These are phyloP conservation scores for Setaria italica DNA, from an alignment of 202 grass and related monocot genomes.

Conservation along the genomic window DNA sequence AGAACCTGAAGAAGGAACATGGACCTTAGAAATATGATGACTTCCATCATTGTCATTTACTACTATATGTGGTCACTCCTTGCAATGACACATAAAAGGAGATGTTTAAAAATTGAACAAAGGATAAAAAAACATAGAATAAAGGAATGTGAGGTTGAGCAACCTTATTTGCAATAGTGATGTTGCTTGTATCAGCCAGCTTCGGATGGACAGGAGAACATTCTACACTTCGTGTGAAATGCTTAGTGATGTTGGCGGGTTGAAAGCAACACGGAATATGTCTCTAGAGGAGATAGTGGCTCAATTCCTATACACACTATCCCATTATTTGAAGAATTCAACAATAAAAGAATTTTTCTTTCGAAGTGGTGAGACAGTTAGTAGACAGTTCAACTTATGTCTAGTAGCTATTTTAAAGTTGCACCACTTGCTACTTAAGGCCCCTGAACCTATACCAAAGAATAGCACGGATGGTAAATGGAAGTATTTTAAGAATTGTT, in stretches of 20 bases:
- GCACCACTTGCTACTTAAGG: neutral
- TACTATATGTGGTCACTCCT: too few relatives aligned
- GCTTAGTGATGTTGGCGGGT: neutral
- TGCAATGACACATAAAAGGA: too few relatives aligned
- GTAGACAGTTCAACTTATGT: neutral
- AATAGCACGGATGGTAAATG: neutral
- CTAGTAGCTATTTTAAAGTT: neutral
- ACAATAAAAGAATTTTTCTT: neutral
- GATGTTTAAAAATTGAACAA: too few relatives aligned
- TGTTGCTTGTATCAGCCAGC: neutral
- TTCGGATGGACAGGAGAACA: neutral
- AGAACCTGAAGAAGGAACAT: too few relatives aligned
- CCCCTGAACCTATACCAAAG: neutral
- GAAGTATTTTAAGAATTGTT: conserved; percentile 1
- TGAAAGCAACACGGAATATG: neutral
- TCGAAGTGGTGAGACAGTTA: neutral
- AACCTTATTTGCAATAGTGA: neutral
- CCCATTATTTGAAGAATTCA: neutral
- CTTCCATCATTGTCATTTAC: too few relatives aligned
- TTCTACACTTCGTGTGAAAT: neutral
- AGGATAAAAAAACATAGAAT: neutral
- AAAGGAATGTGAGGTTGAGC: too few relatives aligned
- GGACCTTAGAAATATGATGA: too few relatives aligned
- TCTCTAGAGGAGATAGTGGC: neutral
- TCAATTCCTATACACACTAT: neutral